Percentiles rank a stretch among this genome's conserved stretches.
These are phyloP conservation scores for Phellopilus nigrolimitatus DNA, from an alignment of 1,284 basidiomycete genomes.

Conservation along the genomic window DNA sequence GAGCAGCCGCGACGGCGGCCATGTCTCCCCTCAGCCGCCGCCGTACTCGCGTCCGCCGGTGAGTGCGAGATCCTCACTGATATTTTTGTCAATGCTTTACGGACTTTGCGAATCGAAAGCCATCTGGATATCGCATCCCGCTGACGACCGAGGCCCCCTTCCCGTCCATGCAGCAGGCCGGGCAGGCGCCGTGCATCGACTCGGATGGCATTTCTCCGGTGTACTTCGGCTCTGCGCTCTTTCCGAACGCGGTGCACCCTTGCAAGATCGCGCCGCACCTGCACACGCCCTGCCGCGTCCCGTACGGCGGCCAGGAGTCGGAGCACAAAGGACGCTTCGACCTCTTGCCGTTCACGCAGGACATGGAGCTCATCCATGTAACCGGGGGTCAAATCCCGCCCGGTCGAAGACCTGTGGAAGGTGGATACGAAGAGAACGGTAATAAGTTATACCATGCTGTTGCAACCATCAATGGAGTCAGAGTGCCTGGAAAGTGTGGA, in stretches of 20 bases:
- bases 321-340: slow-evolving; percentile 54
- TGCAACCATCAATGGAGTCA: slow-evolving; percentile 42
- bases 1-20: slow-evolving; percentile 13
- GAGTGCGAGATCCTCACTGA: too few relatives aligned
- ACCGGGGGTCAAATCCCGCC: slow-evolving; percentile 53
- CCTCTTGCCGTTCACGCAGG: slow-evolving; percentile 43
- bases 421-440: slow-evolving; percentile 40
- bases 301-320: slow-evolving; percentile 58
- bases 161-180: slow-evolving; percentile 39
- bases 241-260: slow-evolving; percentile 64
- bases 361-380: slow-evolving; percentile 68
- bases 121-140: slow-evolving; percentile 61
- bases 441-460: slow-evolving; percentile 51
- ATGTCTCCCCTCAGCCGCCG: slow-evolving; percentile 11
- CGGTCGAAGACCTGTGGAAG: slow-evolving; percentile 37
- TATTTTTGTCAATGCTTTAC: too few relatives aligned
- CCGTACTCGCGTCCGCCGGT: slow-evolving; percentile 29
- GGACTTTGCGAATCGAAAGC: too few relatives aligned
- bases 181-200: slow-evolving; percentile 47
- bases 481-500: slow-evolving; percentile 69
- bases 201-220: slow-evolving; percentile 50
- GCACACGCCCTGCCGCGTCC: slow-evolving; percentile 44
- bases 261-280: slow-evolving; percentile 69
- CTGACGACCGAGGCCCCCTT: slow-evolving; percentile 43
- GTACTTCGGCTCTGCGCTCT: slow-evolving; percentile 67